Evolutionary conservation across 495 filamentous ascomycete species (phyloP).

Genomic region (Aspergillus steynii): DNA sequence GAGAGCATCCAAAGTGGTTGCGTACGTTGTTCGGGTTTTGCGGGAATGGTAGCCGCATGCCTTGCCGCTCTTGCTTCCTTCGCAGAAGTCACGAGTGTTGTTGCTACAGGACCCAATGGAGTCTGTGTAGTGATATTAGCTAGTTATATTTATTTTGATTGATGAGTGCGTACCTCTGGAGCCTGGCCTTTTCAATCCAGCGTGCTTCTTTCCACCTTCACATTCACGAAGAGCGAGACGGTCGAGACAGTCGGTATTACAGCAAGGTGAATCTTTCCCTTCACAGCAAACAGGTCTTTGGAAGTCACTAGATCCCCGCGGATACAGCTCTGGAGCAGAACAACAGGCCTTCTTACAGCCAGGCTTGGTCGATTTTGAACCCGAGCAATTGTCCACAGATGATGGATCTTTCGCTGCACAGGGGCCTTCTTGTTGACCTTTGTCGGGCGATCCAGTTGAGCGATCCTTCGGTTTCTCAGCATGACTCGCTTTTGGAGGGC

Average conservation of each 20-base stretch:
- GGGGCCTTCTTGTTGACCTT: no score
- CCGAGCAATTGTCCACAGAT: no score
- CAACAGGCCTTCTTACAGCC: background rate
- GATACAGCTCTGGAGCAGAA: background rate
- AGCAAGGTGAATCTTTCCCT: slow-evolving; percentile 36
- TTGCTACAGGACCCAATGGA: background rate
- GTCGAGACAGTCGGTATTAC: slow-evolving; percentile 47
- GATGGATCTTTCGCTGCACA: no score
- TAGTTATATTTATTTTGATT: background rate
- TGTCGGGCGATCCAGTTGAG: no score
- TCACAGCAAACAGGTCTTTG: slow-evolving; percentile 34
- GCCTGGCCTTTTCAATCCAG: slow-evolving; percentile 9
- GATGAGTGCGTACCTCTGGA: background rate
- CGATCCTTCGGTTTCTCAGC: background rate
- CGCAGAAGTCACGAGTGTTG: background rate
- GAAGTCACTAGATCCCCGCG: background rate
- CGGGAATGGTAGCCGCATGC: slow-evolving; percentile 32
- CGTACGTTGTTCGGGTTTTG: slow-evolving; percentile 36
- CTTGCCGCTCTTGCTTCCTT: background rate
- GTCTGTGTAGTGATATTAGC: background rate
- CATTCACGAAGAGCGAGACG: slow-evolving; percentile 46
- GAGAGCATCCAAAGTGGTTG: slow-evolving; percentile 42
- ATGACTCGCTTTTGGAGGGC: background rate
- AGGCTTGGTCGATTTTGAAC: no score
- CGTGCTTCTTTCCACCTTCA: slow-evolving; percentile 17